phyloP scores from a whole-genome alignment of 192 early-diverging fungal species.

The Coemansia sp. region DNA sequence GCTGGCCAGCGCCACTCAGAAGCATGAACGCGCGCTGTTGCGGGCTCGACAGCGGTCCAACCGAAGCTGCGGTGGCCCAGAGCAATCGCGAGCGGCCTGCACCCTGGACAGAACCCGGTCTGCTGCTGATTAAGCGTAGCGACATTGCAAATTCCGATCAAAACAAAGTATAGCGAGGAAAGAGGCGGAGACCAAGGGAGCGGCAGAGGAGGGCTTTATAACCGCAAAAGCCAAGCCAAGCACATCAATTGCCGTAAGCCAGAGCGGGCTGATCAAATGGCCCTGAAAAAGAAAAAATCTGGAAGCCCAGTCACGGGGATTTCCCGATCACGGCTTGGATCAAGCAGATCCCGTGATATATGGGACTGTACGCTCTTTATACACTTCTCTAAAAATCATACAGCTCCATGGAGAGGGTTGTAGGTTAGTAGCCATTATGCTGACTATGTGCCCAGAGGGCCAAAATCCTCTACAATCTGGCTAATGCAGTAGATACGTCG shows the following conservation, averaged over 20 bases:
- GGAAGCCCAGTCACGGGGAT: too few relatives aligned
- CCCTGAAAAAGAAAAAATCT: too few relatives aligned
- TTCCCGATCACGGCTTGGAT: too few relatives aligned
- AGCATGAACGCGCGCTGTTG: slow-evolving; percentile 1
- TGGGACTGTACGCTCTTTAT: too few relatives aligned
- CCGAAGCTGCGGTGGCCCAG: neutral
- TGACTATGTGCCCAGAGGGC: neutral
- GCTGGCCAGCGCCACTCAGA: neutral
- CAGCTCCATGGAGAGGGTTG: too few relatives aligned
- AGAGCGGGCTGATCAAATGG: too few relatives aligned
- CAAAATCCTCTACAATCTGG: slow-evolving; percentile 1
- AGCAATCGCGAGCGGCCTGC: neutral
- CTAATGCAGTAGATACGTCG: neutral
- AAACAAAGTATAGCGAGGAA: neutral
- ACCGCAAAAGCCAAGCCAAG: neutral
- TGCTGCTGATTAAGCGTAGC: neutral
- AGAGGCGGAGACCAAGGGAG: too few relatives aligned
- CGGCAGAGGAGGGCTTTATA: neutral
- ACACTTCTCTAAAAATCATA: too few relatives aligned
- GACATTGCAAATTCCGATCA: neutral
- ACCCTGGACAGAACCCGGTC: neutral
- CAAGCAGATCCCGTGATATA: too few relatives aligned
- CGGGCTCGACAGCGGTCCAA: neutral
- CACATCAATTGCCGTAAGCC: too few relatives aligned
- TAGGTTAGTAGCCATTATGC: too few relatives aligned